These are phyloP conservation scores for Boletus holoroseus DNA, from an alignment of 1,284 basidiomycete genomes.

Conservation along the genomic window DNA sequence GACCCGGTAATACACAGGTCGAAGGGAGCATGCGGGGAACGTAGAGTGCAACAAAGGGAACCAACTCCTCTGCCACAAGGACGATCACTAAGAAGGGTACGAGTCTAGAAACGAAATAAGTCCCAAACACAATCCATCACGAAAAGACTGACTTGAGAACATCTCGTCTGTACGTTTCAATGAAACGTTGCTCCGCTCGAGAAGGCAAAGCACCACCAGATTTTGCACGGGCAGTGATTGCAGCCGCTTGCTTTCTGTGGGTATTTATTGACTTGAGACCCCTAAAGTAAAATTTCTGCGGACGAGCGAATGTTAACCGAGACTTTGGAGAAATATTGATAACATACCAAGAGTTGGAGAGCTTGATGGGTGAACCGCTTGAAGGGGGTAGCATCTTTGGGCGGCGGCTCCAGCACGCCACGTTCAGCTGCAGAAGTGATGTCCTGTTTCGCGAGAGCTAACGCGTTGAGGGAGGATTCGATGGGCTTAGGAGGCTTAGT, in stretches of 20 bases:
- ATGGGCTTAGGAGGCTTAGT: constrained; percentile 21
- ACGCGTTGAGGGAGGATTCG: constrained; percentile 27
- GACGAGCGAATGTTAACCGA: constrained; percentile 1
- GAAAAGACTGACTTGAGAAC: constrained; percentile 50
- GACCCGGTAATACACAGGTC: constrained; percentile 81
- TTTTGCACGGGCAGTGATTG: constrained; percentile 51
- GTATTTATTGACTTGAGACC: constrained; percentile 66
- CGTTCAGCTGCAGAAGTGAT: constrained; percentile 58
- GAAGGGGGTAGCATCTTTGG: constrained; percentile 52
- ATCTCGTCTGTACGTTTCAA: constrained; percentile 59
- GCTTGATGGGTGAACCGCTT: constrained; percentile 58
- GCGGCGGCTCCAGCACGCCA: constrained; percentile 63
- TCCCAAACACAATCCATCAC: not conserved
- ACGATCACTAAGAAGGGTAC: constrained; percentile 77
- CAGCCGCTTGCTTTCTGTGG: constrained; percentile 49
- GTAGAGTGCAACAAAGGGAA: constrained; percentile 82
- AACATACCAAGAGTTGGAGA: constrained; percentile 61
- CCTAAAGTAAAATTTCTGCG: constrained; percentile 72
- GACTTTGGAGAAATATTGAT: not conserved
- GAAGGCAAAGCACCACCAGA: constrained; percentile 54
- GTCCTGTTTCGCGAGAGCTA: constrained; percentile 55
- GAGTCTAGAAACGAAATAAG: constrained; percentile 44
- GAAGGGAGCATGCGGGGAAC: constrained; percentile 82
- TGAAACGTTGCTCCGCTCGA: constrained; percentile 61
- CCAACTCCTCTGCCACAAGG: constrained; percentile 72